phyloP scores from a whole-genome alignment of 768 basidiomycete genomes.

The Suillus luteus region DNA sequence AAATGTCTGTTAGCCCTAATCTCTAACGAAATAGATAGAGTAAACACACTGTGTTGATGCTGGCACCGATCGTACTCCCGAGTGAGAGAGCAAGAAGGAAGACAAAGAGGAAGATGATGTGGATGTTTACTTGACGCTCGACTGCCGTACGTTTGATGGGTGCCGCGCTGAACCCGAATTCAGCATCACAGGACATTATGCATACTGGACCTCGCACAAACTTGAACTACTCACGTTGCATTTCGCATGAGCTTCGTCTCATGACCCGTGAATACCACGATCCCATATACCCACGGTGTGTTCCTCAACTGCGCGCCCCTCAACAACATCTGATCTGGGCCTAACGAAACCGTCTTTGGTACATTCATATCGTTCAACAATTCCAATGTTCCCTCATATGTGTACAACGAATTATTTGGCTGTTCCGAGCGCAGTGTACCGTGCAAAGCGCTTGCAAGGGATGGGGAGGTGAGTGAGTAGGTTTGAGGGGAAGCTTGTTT shows the following conservation, averaged over 20 bases:
- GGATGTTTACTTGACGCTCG: slow-evolving; percentile 92
- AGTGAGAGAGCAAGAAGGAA: slow-evolving; percentile 85
- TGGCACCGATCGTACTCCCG: slow-evolving; percentile 90
- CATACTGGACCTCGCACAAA: neutral
- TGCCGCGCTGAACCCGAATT: slow-evolving; percentile 64
- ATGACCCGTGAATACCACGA: slow-evolving; percentile 94
- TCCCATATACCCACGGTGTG: slow-evolving; percentile 94
- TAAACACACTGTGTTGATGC: slow-evolving; percentile 72
- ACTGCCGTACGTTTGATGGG: slow-evolving; percentile 97
- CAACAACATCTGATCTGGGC: slow-evolving; percentile 92
- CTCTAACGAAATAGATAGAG: slow-evolving; percentile 9
- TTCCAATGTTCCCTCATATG: slow-evolving; percentile 84
- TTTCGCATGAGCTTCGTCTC: slow-evolving; percentile 99
- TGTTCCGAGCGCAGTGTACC: slow-evolving; percentile 93
- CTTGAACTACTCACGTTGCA: slow-evolving; percentile 72
- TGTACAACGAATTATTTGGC: slow-evolving; percentile 97
- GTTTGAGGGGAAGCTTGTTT: slow-evolving; percentile 93
- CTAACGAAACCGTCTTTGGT: slow-evolving; percentile 83
- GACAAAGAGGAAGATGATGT: slow-evolving; percentile 93
- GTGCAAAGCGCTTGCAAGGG: slow-evolving; percentile 67
- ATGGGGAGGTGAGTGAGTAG: slow-evolving; percentile 72
- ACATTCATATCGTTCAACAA: slow-evolving; percentile 55
- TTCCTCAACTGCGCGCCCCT: slow-evolving; percentile 96
- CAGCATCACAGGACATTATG: slow-evolving; percentile 2
- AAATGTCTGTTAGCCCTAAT: neutral